Base-by-base conservation (phyloP, 495 filamentous ascomycete genomes). In the Hypoxylon subgilvum region DNA sequence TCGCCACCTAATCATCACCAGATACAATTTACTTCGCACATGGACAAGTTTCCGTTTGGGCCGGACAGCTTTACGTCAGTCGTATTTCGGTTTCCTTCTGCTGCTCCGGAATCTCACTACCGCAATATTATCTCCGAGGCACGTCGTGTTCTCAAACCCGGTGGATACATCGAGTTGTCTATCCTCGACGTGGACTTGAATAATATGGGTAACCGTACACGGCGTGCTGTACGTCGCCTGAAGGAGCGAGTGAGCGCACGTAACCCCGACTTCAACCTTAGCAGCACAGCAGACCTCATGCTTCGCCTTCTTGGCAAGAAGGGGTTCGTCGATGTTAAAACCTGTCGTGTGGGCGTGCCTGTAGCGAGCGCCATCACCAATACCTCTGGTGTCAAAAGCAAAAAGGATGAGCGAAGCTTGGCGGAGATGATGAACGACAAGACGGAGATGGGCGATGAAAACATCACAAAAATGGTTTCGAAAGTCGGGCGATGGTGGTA, bases 401-500 rank as follows among this genome's bases (percentile, higher is more conserved):
- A 69, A 41, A 76, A 79, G 40, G 82, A 80, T 21, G 69, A 85
- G 40, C 72, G 82, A 14, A 87, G 84, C 23, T 77, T 91, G 1
- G 82, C 82, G 5, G 88, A 92, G 61, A 80, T 91, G 67, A 84
- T 91, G 58, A 84, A 80, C 46, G 86, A 88, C 51, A 77, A 83
- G 18, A 76, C 82, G 2, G 76, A 78, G 14, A 81, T 84, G 4
- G 82, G 76, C 22, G 90, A 95, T 65, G 87, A 90, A 61, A 86
- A 83, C 46, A 95, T 97, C 63, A 88, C 90, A 3, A 92, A 91
- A 65, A 95, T 96, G 77, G 91, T 97, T 14, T 85, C 92, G 14
- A 86, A 84, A 55, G 93, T 98, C 6, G 95, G 94, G 12, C 79
- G 95, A 31, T 98, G 92, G 91, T 97, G 95, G 94, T 97, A 96